phyloP scores from a whole-genome alignment of 805 yeast genomes.

The Ogataea salicorniae region DNA sequence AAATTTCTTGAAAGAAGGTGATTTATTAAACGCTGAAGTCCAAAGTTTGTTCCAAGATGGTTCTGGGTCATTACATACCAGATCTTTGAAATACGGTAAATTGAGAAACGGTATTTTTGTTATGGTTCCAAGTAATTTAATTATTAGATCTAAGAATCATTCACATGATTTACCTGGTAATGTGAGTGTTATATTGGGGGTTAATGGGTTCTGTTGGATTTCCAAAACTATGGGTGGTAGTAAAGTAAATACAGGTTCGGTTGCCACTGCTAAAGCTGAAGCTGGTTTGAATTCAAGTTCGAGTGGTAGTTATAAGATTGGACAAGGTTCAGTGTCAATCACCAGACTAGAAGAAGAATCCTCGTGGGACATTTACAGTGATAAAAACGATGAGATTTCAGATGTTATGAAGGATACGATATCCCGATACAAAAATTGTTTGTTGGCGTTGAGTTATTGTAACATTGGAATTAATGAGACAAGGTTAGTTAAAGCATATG shows the following conservation, averaged over 20 bases:
- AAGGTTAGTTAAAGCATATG: slow-evolving; percentile 77
- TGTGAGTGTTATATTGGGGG: slow-evolving; percentile 84
- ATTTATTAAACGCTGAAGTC: slow-evolving; percentile 90
- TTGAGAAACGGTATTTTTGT: slow-evolving; percentile 84
- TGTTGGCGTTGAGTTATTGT: slow-evolving; percentile 74
- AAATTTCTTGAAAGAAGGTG: slow-evolving; percentile 90
- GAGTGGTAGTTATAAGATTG: slow-evolving; percentile 41
- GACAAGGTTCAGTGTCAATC: slow-evolving; percentile 60
- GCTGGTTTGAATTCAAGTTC: slow-evolving; percentile 33
- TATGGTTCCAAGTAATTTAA: slow-evolving; percentile 74
- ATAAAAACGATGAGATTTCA: slow-evolving; percentile 73
- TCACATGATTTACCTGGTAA: slow-evolving; percentile 90
- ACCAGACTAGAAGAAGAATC: slow-evolving; percentile 84
- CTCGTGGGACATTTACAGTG: slow-evolving; percentile 92
- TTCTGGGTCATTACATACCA: slow-evolving; percentile 87
- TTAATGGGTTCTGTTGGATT: slow-evolving; percentile 93
- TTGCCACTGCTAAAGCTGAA: slow-evolving; percentile 29
- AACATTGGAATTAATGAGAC: slow-evolving; percentile 85
- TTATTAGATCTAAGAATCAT: slow-evolving; percentile 83
- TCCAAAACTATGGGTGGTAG: slow-evolving; percentile 51
- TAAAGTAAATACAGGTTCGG: slow-evolving; percentile 8
- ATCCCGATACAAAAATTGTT: slow-evolving; percentile 78
- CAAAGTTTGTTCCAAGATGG: slow-evolving; percentile 89
- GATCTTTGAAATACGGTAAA: slow-evolving; percentile 94
- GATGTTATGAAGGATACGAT: slow-evolving; percentile 63